Conservation (phyloP, 352 stramenopile genomes). For the Pythium dissotocum region DNA sequence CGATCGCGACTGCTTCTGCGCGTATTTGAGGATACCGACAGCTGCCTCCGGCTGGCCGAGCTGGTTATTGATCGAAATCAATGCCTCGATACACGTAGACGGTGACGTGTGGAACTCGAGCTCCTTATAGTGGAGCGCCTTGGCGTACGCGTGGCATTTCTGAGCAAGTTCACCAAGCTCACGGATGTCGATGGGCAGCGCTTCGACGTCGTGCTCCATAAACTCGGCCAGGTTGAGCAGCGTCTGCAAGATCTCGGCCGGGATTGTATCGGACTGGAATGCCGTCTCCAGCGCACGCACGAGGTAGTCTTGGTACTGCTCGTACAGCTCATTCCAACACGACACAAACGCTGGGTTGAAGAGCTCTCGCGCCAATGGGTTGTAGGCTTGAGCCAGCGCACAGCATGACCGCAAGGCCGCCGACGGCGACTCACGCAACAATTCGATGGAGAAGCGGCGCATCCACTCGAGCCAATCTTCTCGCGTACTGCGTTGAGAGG, state of each 20-base stretch:
- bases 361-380: conserved; percentile 96
- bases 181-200: conserved; percentile 97
- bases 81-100: conserved; percentile 94
- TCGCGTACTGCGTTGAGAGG: conserved; percentile 81
- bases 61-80: conserved; percentile 99
- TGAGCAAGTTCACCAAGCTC: conserved; percentile 96
- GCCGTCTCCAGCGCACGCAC: conserved; percentile 94
- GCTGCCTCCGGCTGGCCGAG: conserved; percentile 94
- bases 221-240: conserved; percentile 99
- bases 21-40: conserved; percentile 96
- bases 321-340: conserved; percentile 95
- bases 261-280: conserved; percentile 91
- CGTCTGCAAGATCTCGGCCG: conserved; percentile 97
- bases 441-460: conserved; percentile 95
- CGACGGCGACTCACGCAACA: conserved; percentile 97
- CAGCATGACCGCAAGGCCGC: conserved; percentile 94
- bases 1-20: conserved; percentile 73
- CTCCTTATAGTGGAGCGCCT: conserved; percentile 99
- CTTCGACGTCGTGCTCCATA: conserved; percentile 98
- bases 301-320: conserved; percentile 94
- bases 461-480: conserved; percentile 99
- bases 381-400: conserved; percentile 97
- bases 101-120: conserved; percentile 95
- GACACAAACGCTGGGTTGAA: conserved; percentile 99
- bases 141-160: conserved; percentile 98